Base-by-base conservation (phyloP, 441 rosid genomes). In the Viola pubescens region DNA sequence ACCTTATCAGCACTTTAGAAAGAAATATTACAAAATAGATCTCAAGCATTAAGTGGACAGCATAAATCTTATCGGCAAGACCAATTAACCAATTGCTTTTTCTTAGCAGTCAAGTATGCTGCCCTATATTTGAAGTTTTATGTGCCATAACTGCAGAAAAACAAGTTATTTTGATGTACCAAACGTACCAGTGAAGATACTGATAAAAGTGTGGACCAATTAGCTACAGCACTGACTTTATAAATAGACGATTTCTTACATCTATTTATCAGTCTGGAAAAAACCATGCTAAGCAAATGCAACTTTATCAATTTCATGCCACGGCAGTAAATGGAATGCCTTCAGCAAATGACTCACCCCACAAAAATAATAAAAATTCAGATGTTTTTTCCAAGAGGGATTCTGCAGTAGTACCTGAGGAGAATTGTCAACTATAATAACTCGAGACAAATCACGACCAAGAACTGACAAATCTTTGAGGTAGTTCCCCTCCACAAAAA, bases 391-490 rank as follows among this genome's bases (percentile, higher is more conserved):
- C 48, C 3, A 26, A 14, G 6, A 4, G 12, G 52, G 42, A 52
- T 44, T 49, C 50, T 6, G 19, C 53, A 48, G 41, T 12, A 45
- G 12, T 83, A 94, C 99, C 96, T 94, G 95, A 2, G 97, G 97
- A 65, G 99, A 94, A 74, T 94, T 94, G 73, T 90, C 97, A 16
- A 94, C 74, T 57, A 94, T 94, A 62, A 85, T 75, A 46, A 94
- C 94, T 63, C 56, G 95, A 7, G 97, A 75, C 70, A 94, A 76
- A 73, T 94, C 97, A 73, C 99, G 96, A 59, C 97, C 99, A 8
- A 94, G 97, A 70, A 94, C 67, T 0, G 99, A 82, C 71, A 94
- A 76, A 77, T 94, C 99, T 73, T 94, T 94, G 45, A 94, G 81
- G 78, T 88, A 94, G 75, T 94, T 94, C 42, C 97, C 99, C 37